These are phyloP conservation scores for Ceratobasidium sp. DNA, from an alignment of 1,284 basidiomycete genomes.

Conservation along the genomic window DNA sequence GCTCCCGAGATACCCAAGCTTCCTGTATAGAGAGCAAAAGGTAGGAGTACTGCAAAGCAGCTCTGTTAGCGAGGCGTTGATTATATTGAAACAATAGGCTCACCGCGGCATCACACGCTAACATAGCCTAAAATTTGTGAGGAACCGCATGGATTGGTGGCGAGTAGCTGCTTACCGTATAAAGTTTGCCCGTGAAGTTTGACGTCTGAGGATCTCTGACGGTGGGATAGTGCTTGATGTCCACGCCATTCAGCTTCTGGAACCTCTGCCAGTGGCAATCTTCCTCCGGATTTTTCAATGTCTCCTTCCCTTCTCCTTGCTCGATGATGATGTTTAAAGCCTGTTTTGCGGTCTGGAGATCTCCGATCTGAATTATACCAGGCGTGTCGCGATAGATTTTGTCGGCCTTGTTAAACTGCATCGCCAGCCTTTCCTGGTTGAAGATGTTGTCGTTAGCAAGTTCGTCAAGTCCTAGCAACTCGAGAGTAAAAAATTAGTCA, in stretches of 20 bases:
- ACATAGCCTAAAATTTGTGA: conserved; percentile 22
- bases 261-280: conserved; percentile 37
- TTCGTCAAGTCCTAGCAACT: not conserved
- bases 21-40: conserved; percentile 34
- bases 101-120: conserved; percentile 42
- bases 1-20: conserved; percentile 9
- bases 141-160: too few relatives aligned
- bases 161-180: conserved; percentile 11
- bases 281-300: not conserved
- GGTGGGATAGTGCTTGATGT: conserved; percentile 1
- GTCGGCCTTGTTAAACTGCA: conserved; percentile 21
- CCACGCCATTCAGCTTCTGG: conserved; percentile 10
- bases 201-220: conserved; percentile 16
- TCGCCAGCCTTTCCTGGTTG: not conserved
- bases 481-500: too few relatives aligned
- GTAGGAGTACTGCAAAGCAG: conserved; percentile 35
- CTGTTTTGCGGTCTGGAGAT: not conserved
- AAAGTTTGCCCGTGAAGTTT: conserved; percentile 4
- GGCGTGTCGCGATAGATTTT: conserved; percentile 10
- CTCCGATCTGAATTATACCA: conserved; percentile 24
- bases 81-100: not conserved
- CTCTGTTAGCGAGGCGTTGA: not conserved
- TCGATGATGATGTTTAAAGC: conserved; percentile 42
- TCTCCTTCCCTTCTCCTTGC: conserved; percentile 42
- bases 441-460: not conserved